phyloP scores from a whole-genome alignment of 202 grass and related monocot genomes.

The Setaria italica region DNA sequence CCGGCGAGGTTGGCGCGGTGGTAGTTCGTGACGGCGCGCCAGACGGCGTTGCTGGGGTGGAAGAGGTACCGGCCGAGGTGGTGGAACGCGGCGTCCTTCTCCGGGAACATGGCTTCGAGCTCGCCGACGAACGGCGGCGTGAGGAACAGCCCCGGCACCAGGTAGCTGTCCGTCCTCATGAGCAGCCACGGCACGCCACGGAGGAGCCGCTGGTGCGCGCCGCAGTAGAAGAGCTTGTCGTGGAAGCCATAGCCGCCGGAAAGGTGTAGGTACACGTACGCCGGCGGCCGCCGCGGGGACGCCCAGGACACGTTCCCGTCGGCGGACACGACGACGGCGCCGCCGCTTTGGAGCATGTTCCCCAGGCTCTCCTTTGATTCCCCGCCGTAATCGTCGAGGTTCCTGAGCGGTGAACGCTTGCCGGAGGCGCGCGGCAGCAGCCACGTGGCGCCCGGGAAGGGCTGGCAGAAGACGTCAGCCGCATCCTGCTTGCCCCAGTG shows the following conservation, averaged over 20 bases:
- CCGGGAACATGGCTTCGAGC: constrained; percentile 63
- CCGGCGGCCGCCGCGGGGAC: constrained; percentile 29
- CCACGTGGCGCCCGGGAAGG: constrained; percentile 70
- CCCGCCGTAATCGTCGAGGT: constrained; percentile 15
- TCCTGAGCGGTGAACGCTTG: constrained; percentile 41
- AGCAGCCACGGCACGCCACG: constrained; percentile 59
- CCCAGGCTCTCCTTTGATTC: constrained; percentile 48
- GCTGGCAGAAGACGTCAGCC: constrained; percentile 56
- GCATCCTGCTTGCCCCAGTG: constrained; percentile 27
- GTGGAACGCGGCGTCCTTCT: constrained; percentile 54
- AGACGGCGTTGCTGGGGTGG: constrained; percentile 72
- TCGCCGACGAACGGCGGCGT: constrained; percentile 48
- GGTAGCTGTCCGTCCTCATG: constrained; percentile 68
- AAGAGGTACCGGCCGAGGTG: constrained; percentile 82
- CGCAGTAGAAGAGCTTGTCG: constrained; percentile 79
- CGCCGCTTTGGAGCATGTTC: constrained; percentile 53
- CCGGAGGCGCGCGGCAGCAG: constrained; percentile 45
- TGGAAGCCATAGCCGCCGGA: constrained; percentile 41
- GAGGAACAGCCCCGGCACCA: constrained; percentile 67
- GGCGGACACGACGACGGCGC: background rate
- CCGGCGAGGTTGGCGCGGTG: constrained; percentile 55
- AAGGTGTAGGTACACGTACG: constrained; percentile 68
- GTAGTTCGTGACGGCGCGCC: constrained; percentile 66
- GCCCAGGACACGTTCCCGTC: constrained; percentile 53
- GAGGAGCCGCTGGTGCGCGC: constrained; percentile 66